These are phyloP conservation scores for Fusarium domesticum DNA, from an alignment of 2,329 filamentous ascomycete species.

Conservation along the genomic window DNA sequence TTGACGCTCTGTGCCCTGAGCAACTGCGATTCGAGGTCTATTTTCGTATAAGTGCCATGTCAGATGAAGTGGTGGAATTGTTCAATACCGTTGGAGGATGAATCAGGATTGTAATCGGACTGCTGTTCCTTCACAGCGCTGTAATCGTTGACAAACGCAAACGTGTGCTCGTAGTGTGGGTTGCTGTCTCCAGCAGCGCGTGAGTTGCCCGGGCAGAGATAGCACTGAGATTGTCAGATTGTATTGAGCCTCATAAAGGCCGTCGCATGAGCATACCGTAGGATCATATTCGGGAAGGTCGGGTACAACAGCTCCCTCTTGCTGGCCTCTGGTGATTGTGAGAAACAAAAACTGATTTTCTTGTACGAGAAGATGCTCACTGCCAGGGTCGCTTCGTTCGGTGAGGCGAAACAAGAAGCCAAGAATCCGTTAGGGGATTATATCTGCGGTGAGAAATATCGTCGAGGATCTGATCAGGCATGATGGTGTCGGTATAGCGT, in stretches of 20 bases:
- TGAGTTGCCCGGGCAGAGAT: constrained; percentile 88
- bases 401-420: constrained; percentile 93
- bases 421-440: constrained; percentile 85
- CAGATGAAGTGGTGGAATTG: neutral
- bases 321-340: constrained; percentile 59
- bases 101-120: constrained; percentile 62
- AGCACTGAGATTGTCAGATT: constrained; percentile 59
- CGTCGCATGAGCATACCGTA: constrained; percentile 43
- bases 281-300: constrained; percentile 79
- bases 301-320: constrained; percentile 68
- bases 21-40: constrained; percentile 71
- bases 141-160: constrained; percentile 96
- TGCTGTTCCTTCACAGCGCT: constrained; percentile 95
- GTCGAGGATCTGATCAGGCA: constrained; percentile 77
- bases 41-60: constrained; percentile 2
- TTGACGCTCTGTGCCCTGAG: constrained; percentile 83
- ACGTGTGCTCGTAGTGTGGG: constrained; percentile 81
- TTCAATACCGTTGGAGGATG: constrained; percentile 36
- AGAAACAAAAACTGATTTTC: neutral
- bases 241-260: neutral
- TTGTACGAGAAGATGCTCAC: constrained; percentile 51
- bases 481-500: constrained; percentile 36
- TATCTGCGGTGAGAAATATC: constrained; percentile 96
- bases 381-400: constrained; percentile 97
- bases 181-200: constrained; percentile 85